phyloP scores from a whole-genome alignment of 164 flowering plant genomes.

The Kingdonia uniflora region DNA sequence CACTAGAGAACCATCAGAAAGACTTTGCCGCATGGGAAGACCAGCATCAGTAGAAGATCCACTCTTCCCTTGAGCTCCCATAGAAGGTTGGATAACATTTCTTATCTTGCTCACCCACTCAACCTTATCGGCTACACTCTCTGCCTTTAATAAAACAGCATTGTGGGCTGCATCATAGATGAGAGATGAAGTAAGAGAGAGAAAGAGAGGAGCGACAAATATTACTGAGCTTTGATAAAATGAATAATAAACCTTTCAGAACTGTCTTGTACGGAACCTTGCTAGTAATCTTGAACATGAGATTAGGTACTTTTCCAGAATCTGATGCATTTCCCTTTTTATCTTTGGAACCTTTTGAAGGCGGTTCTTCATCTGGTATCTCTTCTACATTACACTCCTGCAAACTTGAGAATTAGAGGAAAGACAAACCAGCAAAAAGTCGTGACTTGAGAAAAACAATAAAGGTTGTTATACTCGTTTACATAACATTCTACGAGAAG shows the following conservation, averaged over 20 bases:
- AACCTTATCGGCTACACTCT: conserved; percentile 63
- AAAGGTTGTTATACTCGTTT: not conserved
- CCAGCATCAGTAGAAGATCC: conserved; percentile 27
- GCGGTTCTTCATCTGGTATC: conserved; percentile 63
- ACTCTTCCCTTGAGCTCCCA: conserved; percentile 44
- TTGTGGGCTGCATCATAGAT: conserved; percentile 66
- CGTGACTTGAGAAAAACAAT: not conserved
- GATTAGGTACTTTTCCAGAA: conserved; percentile 51
- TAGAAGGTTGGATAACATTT: conserved; percentile 47
- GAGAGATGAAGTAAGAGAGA: not conserved
- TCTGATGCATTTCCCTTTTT: conserved; percentile 88
- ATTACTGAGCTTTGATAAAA: not conserved
- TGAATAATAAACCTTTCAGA: conserved; percentile 51
- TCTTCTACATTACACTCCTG: conserved; percentile 94
- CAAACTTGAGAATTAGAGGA: not conserved
- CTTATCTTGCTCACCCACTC: conserved; percentile 86
- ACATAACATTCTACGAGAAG: not conserved
- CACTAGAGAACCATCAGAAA: conserved; percentile 93
- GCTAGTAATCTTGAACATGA: conserved; percentile 71
- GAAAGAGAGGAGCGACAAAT: not conserved
- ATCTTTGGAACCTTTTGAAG: conserved; percentile 85
- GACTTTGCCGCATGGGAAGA: conserved; percentile 69
- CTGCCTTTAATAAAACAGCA: conserved; percentile 87
- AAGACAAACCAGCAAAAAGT: not conserved
- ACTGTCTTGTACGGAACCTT: conserved; percentile 91